phyloP scores from a whole-genome alignment of 768 basidiomycete species.

The Boletus huronensis region DNA sequence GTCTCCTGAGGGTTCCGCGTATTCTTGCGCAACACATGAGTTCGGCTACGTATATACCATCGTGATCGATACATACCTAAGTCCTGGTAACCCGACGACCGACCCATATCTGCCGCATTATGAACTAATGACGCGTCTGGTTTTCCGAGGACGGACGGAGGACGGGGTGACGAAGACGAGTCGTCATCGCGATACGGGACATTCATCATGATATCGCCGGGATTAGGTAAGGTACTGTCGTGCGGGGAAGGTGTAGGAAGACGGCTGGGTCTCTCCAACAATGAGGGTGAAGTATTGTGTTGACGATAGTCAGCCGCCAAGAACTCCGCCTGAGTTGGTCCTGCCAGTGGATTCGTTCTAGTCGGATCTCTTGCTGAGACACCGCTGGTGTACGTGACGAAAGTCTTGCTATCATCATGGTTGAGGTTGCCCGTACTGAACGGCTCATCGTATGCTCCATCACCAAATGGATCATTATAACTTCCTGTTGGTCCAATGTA shows the following conservation, averaged over 20 bases:
- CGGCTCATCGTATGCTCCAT: constrained; percentile 22
- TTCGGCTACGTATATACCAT: not conserved
- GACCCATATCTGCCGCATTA: constrained; percentile 42
- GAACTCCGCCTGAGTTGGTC: constrained; percentile 21
- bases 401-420: constrained; percentile 19
- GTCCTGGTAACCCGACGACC: constrained; percentile 45
- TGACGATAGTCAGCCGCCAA: constrained; percentile 30
- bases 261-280: constrained; percentile 8
- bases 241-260: constrained; percentile 17
- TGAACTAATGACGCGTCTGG: constrained; percentile 41
- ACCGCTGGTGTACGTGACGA: constrained; percentile 22
- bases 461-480: constrained; percentile 27
- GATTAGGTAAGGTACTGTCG: constrained; percentile 2
- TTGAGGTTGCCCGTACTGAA: constrained; percentile 12
- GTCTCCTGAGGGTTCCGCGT: constrained; percentile 49
- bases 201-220: constrained; percentile 4
- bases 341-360: not conserved
- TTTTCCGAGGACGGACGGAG: constrained; percentile 18
- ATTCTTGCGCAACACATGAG: constrained; percentile 48
- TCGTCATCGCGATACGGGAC: constrained; percentile 26
- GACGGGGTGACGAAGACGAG: constrained; percentile 6
- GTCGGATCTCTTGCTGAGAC: constrained; percentile 12
- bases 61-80: constrained; percentile 39
- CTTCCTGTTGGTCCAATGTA: constrained; percentile 8
- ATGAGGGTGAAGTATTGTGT: constrained; percentile 13